phyloP scores from a whole-genome alignment of 2,329 filamentous ascomycete species.

The Dissoconium aciculare region DNA sequence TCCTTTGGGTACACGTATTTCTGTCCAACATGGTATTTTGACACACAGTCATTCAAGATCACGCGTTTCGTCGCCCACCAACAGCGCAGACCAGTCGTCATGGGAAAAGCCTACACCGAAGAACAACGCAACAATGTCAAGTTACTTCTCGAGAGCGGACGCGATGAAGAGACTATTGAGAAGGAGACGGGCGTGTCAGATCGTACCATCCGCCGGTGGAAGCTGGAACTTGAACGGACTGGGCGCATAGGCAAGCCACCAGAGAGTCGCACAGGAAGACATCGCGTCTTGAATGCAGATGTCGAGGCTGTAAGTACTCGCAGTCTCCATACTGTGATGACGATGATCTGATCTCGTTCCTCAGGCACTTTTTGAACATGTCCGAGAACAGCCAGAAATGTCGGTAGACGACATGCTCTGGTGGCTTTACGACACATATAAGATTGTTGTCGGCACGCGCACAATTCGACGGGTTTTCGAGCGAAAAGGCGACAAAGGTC shows the following conservation, averaged over 20 bases:
- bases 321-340: neutral
- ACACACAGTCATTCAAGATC: constrained; percentile 2
- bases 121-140: constrained; percentile 18
- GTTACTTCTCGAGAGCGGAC: constrained; percentile 20
- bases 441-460: constrained; percentile 24
- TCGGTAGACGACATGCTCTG: constrained; percentile 26
- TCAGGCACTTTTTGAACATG: constrained; percentile 23
- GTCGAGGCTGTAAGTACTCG: constrained; percentile 18
- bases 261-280: constrained; percentile 23
- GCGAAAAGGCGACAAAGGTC: constrained; percentile 22
- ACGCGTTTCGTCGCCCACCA: neutral
- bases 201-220: constrained; percentile 23
- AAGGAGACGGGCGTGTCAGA: constrained; percentile 25
- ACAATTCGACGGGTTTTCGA: constrained; percentile 26
- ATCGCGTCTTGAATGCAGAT: constrained; percentile 23
- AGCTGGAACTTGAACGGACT: constrained; percentile 24
- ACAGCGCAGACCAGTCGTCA: neutral
- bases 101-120: constrained; percentile 7
- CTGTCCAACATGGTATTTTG: neutral
- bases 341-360: neutral
- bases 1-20: constrained; percentile 1
- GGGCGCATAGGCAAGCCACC: constrained; percentile 26
- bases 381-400: constrained; percentile 22
- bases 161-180: constrained; percentile 24
- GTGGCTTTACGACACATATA: constrained; percentile 25